Evolutionary conservation across 805 yeast genomes (phyloP).

Genomic region (Lachancea dasiensis): DNA sequence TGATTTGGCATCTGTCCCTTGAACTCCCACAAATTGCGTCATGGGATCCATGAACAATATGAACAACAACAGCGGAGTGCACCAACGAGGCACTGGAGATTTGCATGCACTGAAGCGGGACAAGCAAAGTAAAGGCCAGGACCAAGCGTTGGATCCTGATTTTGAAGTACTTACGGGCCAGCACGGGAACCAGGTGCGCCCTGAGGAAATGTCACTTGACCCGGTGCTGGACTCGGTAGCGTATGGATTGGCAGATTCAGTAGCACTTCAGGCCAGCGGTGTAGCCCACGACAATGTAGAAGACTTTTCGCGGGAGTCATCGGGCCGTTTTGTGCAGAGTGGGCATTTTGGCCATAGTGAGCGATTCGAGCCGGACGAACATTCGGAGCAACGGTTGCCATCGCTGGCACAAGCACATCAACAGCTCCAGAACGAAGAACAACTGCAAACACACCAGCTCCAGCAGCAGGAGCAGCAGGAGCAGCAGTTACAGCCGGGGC

Average conservation of each 20-base stretch:
- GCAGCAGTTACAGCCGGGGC: neutral
- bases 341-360: too few relatives aligned
- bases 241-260: neutral
- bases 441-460: neutral
- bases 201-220: conserved; percentile 1
- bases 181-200: neutral
- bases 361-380: too few relatives aligned
- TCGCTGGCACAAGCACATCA: neutral
- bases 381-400: neutral
- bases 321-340: conserved; percentile 5
- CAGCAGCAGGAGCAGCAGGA: neutral
- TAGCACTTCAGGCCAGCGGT: conserved; percentile 3
- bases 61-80: neutral
- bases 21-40: conserved; percentile 2
- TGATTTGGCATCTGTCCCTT: neutral
- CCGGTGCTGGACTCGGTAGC: conserved; percentile 3
- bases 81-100: too few relatives aligned
- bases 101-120: neutral
- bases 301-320: conserved; percentile 6
- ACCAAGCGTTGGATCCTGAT: too few relatives aligned
- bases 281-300: conserved; percentile 5
- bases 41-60: conserved; percentile 1
- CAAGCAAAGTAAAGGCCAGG: neutral
- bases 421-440: neutral
- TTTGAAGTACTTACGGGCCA: too few relatives aligned